phyloP scores from a whole-genome alignment of 2,329 filamentous ascomycete species.

The Aspergillus aculeatus region DNA sequence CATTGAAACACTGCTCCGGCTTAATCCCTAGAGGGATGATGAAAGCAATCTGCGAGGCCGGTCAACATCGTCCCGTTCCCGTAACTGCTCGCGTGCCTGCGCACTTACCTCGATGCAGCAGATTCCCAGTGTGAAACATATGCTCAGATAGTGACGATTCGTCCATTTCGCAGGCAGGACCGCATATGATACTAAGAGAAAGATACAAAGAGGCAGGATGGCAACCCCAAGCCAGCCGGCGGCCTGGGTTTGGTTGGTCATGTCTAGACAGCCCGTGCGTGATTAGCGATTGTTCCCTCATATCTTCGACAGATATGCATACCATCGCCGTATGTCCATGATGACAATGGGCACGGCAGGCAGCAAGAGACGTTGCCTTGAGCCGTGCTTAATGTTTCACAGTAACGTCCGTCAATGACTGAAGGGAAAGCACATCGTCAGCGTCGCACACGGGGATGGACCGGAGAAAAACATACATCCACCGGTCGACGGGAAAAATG shows the following conservation, averaged over 20 bases:
- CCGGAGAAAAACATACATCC: conserved; percentile 60
- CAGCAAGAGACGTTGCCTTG: conserved; percentile 66
- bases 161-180: conserved; percentile 84
- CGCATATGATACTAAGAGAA: conserved; percentile 76
- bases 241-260: conserved; percentile 58
- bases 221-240: conserved; percentile 83
- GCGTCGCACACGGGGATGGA: conserved; percentile 24
- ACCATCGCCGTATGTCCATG: conserved; percentile 68
- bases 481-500: conserved; percentile 57
- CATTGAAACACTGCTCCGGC: conserved; percentile 80
- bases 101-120: conserved; percentile 72
- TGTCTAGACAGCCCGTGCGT: conserved; percentile 35
- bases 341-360: conserved; percentile 81
- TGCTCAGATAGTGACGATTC: conserved; percentile 86
- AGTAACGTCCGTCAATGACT: conserved; percentile 65
- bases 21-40: conserved; percentile 78
- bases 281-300: background rate
- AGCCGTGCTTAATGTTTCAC: conserved; percentile 46
- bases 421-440: conserved; percentile 12
- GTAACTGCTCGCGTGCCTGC: background rate
- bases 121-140: conserved; percentile 76
- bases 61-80: background rate
- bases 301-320: conserved; percentile 12
- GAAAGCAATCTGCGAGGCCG: conserved; percentile 68
- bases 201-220: conserved; percentile 68